A percentile compares a stretch with the other conserved stretches of the same genome.
Evolutionary conservation across 768 basidiomycete species (phyloP).

Genomic region (Candolleomyces eurysporus): DNA sequence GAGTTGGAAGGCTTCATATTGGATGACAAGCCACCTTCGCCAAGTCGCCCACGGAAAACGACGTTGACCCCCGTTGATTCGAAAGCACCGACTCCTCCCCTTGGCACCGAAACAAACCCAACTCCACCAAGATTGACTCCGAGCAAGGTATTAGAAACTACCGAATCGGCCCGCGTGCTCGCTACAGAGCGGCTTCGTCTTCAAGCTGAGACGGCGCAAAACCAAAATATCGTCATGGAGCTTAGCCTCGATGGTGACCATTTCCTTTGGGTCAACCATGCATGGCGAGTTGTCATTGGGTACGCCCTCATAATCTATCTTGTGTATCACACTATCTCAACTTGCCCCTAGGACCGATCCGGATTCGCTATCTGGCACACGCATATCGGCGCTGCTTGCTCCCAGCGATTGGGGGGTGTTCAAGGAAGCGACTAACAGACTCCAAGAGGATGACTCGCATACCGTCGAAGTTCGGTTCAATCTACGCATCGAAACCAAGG

Average conservation of each 20-base stretch:
- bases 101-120: conserved; percentile 27
- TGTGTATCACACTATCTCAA: conserved; percentile 2
- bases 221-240: conserved; percentile 95
- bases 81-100: conserved; percentile 38
- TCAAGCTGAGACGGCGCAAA: conserved; percentile 93
- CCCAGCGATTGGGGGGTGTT: conserved; percentile 82
- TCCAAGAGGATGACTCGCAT: conserved; percentile 89
- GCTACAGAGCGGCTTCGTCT: conserved; percentile 85
- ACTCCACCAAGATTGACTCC: conserved; percentile 28
- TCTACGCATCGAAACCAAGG: conserved; percentile 69
- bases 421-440: conserved; percentile 77
- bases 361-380: conserved; percentile 70
- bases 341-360: conserved; percentile 66
- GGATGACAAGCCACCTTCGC: conserved; percentile 35
- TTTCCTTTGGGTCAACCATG: conserved; percentile 94
- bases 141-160: conserved; percentile 50
- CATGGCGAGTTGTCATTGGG: conserved; percentile 92
- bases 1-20: conserved; percentile 46
- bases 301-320: conserved; percentile 34
- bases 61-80: conserved; percentile 56
- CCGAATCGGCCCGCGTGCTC: conserved; percentile 78
- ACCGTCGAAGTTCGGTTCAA: conserved; percentile 92
- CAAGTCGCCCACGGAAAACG: conserved; percentile 23
- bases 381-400: conserved; percentile 79
- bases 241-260: conserved; percentile 92